Conservation (phyloP, 2,329 filamentous ascomycete species). For the Dactylellina parvicollis region DNA sequence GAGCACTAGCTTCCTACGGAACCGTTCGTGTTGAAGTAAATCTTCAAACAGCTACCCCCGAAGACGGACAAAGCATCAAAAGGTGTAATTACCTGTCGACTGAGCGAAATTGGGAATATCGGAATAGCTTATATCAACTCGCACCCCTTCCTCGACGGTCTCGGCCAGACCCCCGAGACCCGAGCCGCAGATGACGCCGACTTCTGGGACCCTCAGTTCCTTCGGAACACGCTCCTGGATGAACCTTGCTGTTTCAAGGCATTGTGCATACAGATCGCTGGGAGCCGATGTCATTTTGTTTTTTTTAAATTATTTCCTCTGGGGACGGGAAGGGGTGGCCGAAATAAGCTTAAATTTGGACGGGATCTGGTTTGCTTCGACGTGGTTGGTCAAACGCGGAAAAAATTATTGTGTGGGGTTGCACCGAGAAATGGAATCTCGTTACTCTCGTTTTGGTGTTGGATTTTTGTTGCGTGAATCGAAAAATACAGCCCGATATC, state of each 20-base stretch:
- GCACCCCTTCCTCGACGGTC: constrained; percentile 66
- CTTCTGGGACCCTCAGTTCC: constrained; percentile 66
- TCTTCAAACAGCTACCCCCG: not conserved
- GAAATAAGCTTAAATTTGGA: constrained; percentile 49
- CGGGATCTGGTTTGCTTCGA: constrained; percentile 28
- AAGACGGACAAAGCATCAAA: not conserved
- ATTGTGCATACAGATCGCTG: constrained; percentile 61
- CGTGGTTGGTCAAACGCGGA: not conserved
- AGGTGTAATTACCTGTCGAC: constrained; percentile 66
- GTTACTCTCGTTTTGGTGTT: constrained; percentile 1
- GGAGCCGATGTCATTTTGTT: constrained; percentile 48
- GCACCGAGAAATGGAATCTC: constrained; percentile 21
- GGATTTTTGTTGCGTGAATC: constrained; percentile 4
- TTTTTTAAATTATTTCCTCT: too few species aligned
- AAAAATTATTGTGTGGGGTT: constrained; percentile 38
- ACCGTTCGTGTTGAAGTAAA: too few species aligned
- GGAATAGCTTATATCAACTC: constrained; percentile 68
- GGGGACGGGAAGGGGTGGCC: constrained; percentile 21
- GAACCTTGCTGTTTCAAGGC: constrained; percentile 66
- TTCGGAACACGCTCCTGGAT: constrained; percentile 66
- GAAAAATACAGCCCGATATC: too few species aligned
- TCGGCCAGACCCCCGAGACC: constrained; percentile 71
- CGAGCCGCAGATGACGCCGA: constrained; percentile 73
- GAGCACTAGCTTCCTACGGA: not conserved
- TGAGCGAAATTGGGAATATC: constrained; percentile 71